Evolutionary conservation across 116 monocot genomes (phyloP), one percentile per base, ranked within the genome.

Genomic region (Papilionanthe hybrid): DNA sequence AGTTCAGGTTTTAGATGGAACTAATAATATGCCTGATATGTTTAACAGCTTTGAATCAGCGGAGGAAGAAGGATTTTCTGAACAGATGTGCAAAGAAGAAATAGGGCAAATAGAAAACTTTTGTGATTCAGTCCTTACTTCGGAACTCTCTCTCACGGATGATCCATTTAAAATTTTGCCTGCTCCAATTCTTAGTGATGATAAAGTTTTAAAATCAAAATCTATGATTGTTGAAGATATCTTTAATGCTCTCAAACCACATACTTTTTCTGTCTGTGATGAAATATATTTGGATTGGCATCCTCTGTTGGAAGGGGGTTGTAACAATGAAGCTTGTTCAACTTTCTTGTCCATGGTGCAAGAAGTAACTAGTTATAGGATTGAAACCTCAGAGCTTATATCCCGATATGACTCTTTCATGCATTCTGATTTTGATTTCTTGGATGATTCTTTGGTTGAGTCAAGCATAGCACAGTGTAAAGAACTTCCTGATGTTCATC

Each of bases 281-380:
- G 87, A 84, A 66, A 85, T 97, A 83, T 97, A 91, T 78, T 84
- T 97, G 83, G 97, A 97, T 86, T 97, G 97, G 97, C 97, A 97
- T 91, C 92, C 79, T 45, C 84, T 90, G 80, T 58, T 87, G 37
- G 88, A 94, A 83, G 91, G 81, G 9, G 48, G 73, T 66, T 97
- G 94, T 85, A 88, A 89, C 81, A 85, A 56, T 68, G 89, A 92
- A 82, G 85, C 78, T 63, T 97, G 94, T 56, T 89, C 79, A 47
- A 65, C 81, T 76, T 86, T 76, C 68, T 82, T 82, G 27, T 79
- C 83, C 49, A 84, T 81, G 55, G 28, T 89, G 45, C 75, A 85
- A 41, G 88, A 79, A 41, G 82, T 92, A 67, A 78, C 43, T 56
- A 22, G 13, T 65, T 86, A 57, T 53, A 48, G n/a, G 9, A 44